phyloP scores from a whole-genome alignment of 2,329 filamentous ascomycete species.

The Ceratocystis cubensis region DNA sequence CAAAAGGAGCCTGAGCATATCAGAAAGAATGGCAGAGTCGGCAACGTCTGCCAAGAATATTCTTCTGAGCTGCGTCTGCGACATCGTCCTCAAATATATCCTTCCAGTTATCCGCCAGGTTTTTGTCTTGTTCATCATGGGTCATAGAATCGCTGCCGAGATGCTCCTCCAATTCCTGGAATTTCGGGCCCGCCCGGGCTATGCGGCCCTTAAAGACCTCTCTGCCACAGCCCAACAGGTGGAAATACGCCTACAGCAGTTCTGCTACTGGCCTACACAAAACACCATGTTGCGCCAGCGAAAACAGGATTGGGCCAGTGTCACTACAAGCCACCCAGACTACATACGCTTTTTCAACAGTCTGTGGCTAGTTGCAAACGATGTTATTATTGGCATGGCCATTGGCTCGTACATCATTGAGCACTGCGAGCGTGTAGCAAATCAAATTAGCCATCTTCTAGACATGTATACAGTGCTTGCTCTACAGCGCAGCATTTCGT shows the following conservation, averaged over 20 bases:
- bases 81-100: slow-evolving; percentile 59
- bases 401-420: slow-evolving; percentile 95
- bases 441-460: slow-evolving; percentile 63
- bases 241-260: slow-evolving; percentile 92
- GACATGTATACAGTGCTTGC: slow-evolving; percentile 77
- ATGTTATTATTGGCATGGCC: slow-evolving; percentile 96
- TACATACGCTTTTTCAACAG: slow-evolving; percentile 99
- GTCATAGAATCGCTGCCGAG: slow-evolving; percentile 71
- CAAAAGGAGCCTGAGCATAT: slow-evolving; percentile 79
- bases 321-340: slow-evolving; percentile 88
- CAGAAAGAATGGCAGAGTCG: slow-evolving; percentile 86
- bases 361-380: slow-evolving; percentile 94
- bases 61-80: slow-evolving; percentile 54
- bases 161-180: slow-evolving; percentile 66
- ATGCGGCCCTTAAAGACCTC: slow-evolving; percentile 82
- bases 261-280: slow-evolving; percentile 98
- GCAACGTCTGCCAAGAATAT: slow-evolving; percentile 76
- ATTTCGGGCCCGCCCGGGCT: slow-evolving; percentile 66
- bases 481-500: slow-evolving; percentile 75
- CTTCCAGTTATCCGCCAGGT: slow-evolving; percentile 61
- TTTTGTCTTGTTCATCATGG: slow-evolving; percentile 68
- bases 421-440: slow-evolving; percentile 73
- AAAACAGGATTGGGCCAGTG: slow-evolving; percentile 87
- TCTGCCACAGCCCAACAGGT: slow-evolving; percentile 95
- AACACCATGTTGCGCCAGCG: slow-evolving; percentile 82